These are phyloP conservation scores for Alternaria viburni DNA, from an alignment of 2,329 filamentous ascomycete species.

Conservation along the genomic window DNA sequence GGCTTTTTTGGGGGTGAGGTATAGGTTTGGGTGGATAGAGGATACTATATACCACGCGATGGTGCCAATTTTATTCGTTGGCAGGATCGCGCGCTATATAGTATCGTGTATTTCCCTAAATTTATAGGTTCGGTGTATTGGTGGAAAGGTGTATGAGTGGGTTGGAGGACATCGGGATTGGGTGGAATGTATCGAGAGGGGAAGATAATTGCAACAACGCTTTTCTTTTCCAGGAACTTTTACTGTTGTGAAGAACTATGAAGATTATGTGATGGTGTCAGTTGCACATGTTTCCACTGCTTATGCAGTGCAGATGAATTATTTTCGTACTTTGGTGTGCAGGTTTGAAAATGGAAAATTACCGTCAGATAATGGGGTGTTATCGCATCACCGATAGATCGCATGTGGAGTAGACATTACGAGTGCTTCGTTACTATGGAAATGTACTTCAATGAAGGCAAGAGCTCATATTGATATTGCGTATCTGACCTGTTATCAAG, in stretches of 20 bases:
- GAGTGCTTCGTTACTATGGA: no score
- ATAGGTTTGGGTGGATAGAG: background rate
- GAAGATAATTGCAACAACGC: background rate
- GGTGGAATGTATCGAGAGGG: background rate
- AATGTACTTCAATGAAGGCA: no score
- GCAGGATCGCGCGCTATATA: no score
- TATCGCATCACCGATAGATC: background rate
- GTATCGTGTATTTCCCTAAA: background rate
- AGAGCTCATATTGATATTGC: background rate
- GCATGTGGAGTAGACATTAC: background rate
- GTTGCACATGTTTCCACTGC: no score
- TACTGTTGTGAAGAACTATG: background rate
- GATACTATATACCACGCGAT: background rate
- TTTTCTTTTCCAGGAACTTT: background rate
- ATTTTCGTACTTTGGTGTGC: background rate
- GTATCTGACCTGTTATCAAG: background rate
- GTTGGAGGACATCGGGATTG: background rate
- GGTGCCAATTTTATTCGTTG: no score
- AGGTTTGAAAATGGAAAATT: no score
- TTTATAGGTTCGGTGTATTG: background rate
- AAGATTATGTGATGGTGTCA: no score
- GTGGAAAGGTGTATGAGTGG: background rate
- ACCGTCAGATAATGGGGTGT: no score
- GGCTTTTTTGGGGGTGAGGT: background rate
- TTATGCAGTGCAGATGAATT: no score